Percentiles rank a stretch among this genome's conserved stretches.
Evolutionary conservation across 2,329 filamentous ascomycete species (phyloP).

Genomic region (Neopestalotiopsis clavispora): DNA sequence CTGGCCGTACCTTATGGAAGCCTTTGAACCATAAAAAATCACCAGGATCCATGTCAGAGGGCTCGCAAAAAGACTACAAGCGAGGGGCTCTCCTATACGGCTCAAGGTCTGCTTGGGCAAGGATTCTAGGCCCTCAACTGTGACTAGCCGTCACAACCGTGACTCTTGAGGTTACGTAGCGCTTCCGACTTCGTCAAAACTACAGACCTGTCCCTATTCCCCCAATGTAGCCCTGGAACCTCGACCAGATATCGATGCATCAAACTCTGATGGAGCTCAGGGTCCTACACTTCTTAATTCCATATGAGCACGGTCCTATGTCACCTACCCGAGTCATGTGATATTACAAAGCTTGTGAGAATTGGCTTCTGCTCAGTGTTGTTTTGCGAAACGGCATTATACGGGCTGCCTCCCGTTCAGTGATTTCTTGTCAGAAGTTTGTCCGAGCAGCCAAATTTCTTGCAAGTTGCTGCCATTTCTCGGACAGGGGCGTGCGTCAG

Average conservation of each 20-base stretch:
- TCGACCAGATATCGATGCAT: background rate
- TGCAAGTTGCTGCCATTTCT: background rate
- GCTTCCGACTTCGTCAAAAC: background rate
- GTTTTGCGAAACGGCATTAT: background rate
- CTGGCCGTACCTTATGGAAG: background rate
- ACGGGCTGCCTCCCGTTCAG: background rate
- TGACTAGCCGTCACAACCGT: background rate
- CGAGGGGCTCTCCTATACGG: background rate
- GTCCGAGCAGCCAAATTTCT: constrained; percentile 2
- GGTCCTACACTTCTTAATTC: background rate
- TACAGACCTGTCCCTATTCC: background rate
- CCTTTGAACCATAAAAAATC: background rate
- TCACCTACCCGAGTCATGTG: background rate
- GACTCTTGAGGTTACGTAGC: background rate
- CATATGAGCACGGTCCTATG: background rate
- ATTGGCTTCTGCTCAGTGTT: background rate
- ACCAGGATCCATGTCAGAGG: background rate
- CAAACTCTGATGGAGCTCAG: background rate
- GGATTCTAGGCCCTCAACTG: background rate
- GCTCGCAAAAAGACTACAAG: background rate
- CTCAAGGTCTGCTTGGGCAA: background rate
- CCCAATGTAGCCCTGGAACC: background rate
- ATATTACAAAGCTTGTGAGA: background rate
- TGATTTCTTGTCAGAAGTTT: background rate
- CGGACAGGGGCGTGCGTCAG: constrained; percentile 6